These are phyloP conservation scores for Colletotrichum plurivorum DNA, from an alignment of 2,329 filamentous ascomycete genomes.

Conservation along the genomic window DNA sequence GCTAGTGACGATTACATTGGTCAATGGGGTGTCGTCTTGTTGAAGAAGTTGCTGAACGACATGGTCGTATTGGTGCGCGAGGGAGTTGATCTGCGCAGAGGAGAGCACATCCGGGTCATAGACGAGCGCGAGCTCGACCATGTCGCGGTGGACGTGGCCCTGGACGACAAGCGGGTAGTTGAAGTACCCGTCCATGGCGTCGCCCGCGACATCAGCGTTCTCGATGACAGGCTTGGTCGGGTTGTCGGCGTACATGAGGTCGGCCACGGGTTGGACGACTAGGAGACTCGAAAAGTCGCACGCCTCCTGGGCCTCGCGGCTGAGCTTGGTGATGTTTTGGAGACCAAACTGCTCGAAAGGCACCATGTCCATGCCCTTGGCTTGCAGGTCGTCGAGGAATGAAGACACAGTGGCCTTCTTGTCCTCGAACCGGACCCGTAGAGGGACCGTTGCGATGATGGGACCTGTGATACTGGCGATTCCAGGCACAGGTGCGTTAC, in stretches of 20 bases:
- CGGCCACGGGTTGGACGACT: constrained; percentile 17
- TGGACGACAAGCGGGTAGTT: constrained; percentile 40
- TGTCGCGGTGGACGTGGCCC: constrained; percentile 1
- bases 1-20: constrained; percentile 30
- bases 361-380: constrained; percentile 38
- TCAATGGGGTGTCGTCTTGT: constrained; percentile 26
- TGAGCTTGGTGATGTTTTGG: constrained; percentile 39
- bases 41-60: not conserved
- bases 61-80: not conserved
- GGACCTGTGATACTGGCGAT: constrained; percentile 44
- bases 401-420: constrained; percentile 36
- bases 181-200: constrained; percentile 32
- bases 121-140: constrained; percentile 30
- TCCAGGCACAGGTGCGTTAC: constrained; percentile 42
- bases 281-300: constrained; percentile 15
- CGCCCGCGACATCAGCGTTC: too few relatives aligned
- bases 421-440: constrained; percentile 38
- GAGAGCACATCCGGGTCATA: constrained; percentile 19
- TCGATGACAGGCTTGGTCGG: not conserved
- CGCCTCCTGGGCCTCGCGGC: constrained; percentile 26
- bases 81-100: not conserved
- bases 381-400: constrained; percentile 41
- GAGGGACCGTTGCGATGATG: constrained; percentile 42
- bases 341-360: constrained; percentile 44
- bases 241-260: constrained; percentile 23